Percentiles rank a stretch among this genome's conserved stretches.
These are phyloP conservation scores for Penicillium mononematosum DNA, from an alignment of 495 filamentous ascomycete genomes.

Conservation along the genomic window DNA sequence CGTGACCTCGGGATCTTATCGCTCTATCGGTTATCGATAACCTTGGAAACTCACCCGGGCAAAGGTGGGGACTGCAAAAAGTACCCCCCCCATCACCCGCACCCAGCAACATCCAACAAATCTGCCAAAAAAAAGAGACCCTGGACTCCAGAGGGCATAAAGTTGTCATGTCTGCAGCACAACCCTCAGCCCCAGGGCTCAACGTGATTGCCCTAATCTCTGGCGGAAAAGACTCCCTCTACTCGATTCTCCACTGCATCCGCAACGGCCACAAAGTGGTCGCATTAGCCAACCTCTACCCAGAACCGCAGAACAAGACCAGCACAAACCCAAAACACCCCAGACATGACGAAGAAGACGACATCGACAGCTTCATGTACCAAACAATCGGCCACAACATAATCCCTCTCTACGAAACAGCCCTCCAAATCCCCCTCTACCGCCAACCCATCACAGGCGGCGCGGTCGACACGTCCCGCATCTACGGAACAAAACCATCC, in stretches of 20 bases:
- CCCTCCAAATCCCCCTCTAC: constrained; percentile 77
- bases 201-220: constrained; percentile 92
- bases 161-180: constrained; percentile 9
- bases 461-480: constrained; percentile 55
- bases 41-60: neutral
- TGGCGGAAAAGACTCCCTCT: constrained; percentile 96
- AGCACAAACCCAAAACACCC: neutral
- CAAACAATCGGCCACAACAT: constrained; percentile 90
- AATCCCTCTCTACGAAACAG: constrained; percentile 78
- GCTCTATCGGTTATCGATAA: constrained; percentile 10
- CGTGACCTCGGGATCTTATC: neutral
- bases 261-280: constrained; percentile 82
- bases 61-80: constrained; percentile 11
- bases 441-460: constrained; percentile 67
- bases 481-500: constrained; percentile 27
- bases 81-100: constrained; percentile 8
- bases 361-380: constrained; percentile 98
- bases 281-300: constrained; percentile 85
- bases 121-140: neutral
- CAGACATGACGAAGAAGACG: constrained; percentile 49
- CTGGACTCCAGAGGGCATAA: neutral
- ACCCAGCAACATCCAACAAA: constrained; percentile 1
- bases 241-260: constrained; percentile 85
- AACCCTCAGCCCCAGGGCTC: constrained; percentile 35
- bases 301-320: constrained; percentile 29